Evolutionary conservation across 225 moss, liverwort and hornwort species (phyloP), one percentile per base, ranked within the genome.

Genomic region (Ulota crispa): DNA sequence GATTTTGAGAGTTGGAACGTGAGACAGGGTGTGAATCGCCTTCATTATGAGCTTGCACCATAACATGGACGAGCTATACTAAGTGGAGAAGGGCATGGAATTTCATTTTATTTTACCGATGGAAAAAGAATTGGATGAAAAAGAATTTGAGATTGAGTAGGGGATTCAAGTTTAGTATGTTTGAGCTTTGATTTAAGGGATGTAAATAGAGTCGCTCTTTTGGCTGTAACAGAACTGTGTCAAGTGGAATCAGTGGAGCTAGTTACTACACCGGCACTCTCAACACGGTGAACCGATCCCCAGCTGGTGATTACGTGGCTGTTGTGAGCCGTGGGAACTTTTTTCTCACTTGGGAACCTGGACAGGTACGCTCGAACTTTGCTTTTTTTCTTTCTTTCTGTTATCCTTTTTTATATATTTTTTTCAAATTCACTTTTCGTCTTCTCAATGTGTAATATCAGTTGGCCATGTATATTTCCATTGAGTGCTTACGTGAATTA

Each of bases 291-390:
- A 97, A 92, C 56, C 86, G 97, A 55, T 97, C 97, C 9, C 72
- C 87, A 53, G 88, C 83, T 15, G 94, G 95, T 30, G 95, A 92
- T 61, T 97, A 95, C 75, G 97, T 95, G 9, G 97, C 95, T 61
- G 95, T 97, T 64, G 95, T 95, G 75, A 97, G 97, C 78, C 97
- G 97, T 60, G 97, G 97, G 10, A 97, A 97, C 80, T 95, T 97
- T 76, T 97, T 92, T 87, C 75, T 97, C 42, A 97, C 97, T 57
- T 97, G 95, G 94, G 97, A 93, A 79, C 97, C 97, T 75, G 95
- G 95, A 54, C 97, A 94, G 94, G 93, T 92, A 89, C 53, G 88
- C 53, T 4, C 26, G 42, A 39, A 31, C 21, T 60, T 8, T 31
- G 21, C 24, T 39, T 27, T 36, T 24, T 36, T 4, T 18, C 1